Evolutionary conservation across 2,329 filamentous ascomycete species (phyloP), one percentile per base, ranked within the genome.

Genomic region (Tolypocladium endophyticum): DNA sequence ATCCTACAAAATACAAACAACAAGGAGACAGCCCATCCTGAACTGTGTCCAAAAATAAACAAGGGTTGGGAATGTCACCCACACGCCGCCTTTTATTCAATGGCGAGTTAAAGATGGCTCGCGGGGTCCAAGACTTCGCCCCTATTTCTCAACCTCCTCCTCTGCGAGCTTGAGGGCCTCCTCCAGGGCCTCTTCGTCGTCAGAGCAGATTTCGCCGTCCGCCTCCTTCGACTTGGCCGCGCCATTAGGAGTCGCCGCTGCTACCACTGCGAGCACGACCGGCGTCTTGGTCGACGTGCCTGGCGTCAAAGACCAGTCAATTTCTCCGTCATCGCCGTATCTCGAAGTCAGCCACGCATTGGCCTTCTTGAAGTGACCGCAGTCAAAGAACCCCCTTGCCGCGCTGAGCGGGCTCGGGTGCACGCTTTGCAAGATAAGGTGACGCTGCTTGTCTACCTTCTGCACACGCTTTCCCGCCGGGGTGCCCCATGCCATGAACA

Each of bases 361-460:
- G 55, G 89, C 85, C 75, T 86, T 84, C 63, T 79, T 86, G 72
- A 95, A 96, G 74, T 96, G 92, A 0, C 85, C 84, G 66, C 89
- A 92, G 60, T 90, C 87, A 65, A 90, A 91, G 73, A 92, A 99
- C 1, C 94, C 94, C 58, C 84, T 81, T 18, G 80, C 76, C 4
- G 93, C 94, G 74, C 90, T 95, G 64, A 97, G 74, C n/a, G 94
- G 94, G 72, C 91, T 96, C 0, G 94, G 94, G 75, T 99, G 94
- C 56, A 92, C 92, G 68, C 87, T 89, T 74, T 88, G 87, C 64
- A 99, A 78, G 43, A 99, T 90, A 54, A 90, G 80, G 76, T 99
- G 93, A 67, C 82, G 87, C 64, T 83, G 79, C 57, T 74, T 78
- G 69, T 94, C 88, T 58, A 97, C 81, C 65, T 86, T 88, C 50